Conservation (phyloP, 352 stramenopile species). For the Pythium pyrilobum region DNA sequence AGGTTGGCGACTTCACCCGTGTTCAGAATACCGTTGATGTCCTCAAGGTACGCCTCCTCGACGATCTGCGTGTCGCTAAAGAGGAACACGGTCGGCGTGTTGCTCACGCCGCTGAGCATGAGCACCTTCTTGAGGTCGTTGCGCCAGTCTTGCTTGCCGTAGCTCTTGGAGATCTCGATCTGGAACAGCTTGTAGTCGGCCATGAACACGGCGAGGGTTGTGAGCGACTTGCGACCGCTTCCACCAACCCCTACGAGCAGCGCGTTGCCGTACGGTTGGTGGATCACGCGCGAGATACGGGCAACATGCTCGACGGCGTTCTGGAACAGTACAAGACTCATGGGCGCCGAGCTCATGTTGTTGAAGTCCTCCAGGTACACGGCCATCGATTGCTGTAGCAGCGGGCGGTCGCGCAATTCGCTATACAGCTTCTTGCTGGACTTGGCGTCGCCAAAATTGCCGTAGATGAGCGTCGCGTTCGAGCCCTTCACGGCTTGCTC, state of each 20-base stretch:
- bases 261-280: slow-evolving; percentile 92
- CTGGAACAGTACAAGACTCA: slow-evolving; percentile 94
- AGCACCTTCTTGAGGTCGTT: slow-evolving; percentile 91
- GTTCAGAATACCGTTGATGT: slow-evolving; percentile 93
- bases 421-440: slow-evolving; percentile 73
- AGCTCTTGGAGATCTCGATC: slow-evolving; percentile 95
- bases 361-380: slow-evolving; percentile 95
- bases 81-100: slow-evolving; percentile 90
- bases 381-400: slow-evolving; percentile 83
- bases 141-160: slow-evolving; percentile 89
- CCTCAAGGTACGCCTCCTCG: slow-evolving; percentile 89
- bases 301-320: slow-evolving; percentile 94
- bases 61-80: slow-evolving; percentile 94
- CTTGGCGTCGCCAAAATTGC: slow-evolving; percentile 85
- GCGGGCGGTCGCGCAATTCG: slow-evolving; percentile 79
- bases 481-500: slow-evolving; percentile 43
- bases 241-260: slow-evolving; percentile 92
- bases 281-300: slow-evolving; percentile 90
- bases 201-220: slow-evolving; percentile 91
- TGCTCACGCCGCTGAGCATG: slow-evolving; percentile 69
- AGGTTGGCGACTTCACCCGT: slow-evolving; percentile 92
- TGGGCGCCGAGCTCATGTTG: slow-evolving; percentile 91
- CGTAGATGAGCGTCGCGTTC: slow-evolving; percentile 80
- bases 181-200: slow-evolving; percentile 93
- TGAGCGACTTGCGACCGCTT: slow-evolving; percentile 90